Base-by-base conservation (phyloP, 2,329 filamentous ascomycete genomes). In the Westerdykella ornata region DNA sequence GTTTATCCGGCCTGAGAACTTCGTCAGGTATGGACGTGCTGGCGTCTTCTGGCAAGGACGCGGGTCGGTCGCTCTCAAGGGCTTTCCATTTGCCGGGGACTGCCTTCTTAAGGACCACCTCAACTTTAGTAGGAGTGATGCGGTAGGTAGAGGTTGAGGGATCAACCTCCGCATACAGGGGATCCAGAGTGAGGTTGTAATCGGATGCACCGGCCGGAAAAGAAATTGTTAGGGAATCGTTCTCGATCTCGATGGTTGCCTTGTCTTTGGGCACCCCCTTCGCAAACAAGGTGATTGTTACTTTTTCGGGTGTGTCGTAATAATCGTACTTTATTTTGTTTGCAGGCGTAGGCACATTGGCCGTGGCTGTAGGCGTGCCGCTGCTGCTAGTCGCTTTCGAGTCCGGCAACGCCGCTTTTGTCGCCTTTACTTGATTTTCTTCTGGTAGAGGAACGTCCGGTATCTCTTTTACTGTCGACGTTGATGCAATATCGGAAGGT, bases 41-140 rank as follows among this genome's bases (percentile, higher is more conserved):
- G 31, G 43, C 31, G 4, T 45, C 35, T 4, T 38, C 44, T 2
- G 45, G 37, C 5, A 38, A 35, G 8, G 37, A 28, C 3, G 42
- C 30, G 3, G 47, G n/a, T 11, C 48, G 49, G 32, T 54, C 51
- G 29, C 55, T 57, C 65, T 84, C 77, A 1, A 85, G 68, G 1
- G 67, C 57, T 18, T 73, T 64, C 87, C 87, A 92, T 60, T 86
- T 89, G 5, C 82, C 83, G 0, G 76, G 65, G 1, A 64, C 72
- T 31, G 73, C 70, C 65, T 95, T 95, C 46, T 74, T 74, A 13
- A 95, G 74, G 9, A 71, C 75, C 29, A 95, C 70, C 63, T 94
- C 88, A 40, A 94, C 74, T 63, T 95, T 95, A 56, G 81, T 87
- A 1, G 83, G 74, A 32, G 84, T 82, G 40, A 94, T 76, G 1